Base-by-base conservation (phyloP, 352 stramenopile species). In the Pythium rishiriense region DNA sequence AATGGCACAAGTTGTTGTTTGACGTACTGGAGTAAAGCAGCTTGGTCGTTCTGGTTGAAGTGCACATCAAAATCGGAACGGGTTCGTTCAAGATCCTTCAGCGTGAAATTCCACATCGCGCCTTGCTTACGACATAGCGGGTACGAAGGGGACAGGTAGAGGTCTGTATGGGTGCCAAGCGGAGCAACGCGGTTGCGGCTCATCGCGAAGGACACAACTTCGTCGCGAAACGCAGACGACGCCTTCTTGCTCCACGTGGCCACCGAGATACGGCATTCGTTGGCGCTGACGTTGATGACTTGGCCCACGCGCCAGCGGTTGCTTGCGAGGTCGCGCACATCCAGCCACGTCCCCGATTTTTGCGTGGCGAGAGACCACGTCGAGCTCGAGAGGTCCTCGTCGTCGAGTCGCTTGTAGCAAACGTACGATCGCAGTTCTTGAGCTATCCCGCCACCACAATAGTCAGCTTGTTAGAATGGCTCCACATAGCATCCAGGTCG, bases 81-180 rank as follows among this genome's bases (percentile, higher is more conserved):
- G 2, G 81, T 78, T 21, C 78, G 69, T 26, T 88, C 73, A 19
- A 96, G 56, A 29, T 96, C 85, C 41, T 81, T 81, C 60, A 88
- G 72, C 26, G 60, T 78, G 4, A 85, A 66, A 41, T 81, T 82
- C 81, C 87, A 94, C 70, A 77, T 61, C 47, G 73, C 77, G 0
- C 85, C 84, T 66, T 92, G 81, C 61, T 91, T 93, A 9, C 83
- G 76, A 43, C 81, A 83, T 33, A 81, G 79, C 33, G 87, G 87
- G 45, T 94, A 96, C 24, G 87, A 82, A 9, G 87, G 85, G 2
- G 87, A 94, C 66, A 90, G 69, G 50, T 93, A 83, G 31, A 94
- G 47, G 25, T 89, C 84, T 4, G 86, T 93, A 58, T 94, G 73
- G 9, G 81, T 88, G 0, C 81, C 81, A 5, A 94, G 59, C 37